Conservation (phyloP, 208 protist genomes). For the Acanthamoeba pearcei region DNA sequence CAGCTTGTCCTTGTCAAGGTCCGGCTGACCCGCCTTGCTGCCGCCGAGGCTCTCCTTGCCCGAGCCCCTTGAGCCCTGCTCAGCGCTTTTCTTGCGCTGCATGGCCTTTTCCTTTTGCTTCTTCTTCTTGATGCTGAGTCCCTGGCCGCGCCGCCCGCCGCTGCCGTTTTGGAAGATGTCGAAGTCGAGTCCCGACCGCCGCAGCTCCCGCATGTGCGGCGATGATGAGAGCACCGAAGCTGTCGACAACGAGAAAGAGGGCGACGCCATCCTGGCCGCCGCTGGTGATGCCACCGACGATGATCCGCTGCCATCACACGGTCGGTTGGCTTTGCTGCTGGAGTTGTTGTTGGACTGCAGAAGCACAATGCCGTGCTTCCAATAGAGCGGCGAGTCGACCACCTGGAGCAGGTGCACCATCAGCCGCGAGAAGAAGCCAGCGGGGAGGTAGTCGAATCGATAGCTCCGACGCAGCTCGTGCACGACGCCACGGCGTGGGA, state of each 20-base stretch:
- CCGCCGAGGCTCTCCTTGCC: background rate
- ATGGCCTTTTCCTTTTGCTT: too few relatives aligned
- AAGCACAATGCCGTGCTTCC: slow-evolving; percentile 63
- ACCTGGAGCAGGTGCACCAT: slow-evolving; percentile 70
- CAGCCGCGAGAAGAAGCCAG: slow-evolving; percentile 54
- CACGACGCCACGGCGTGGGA: slow-evolving; percentile 1
- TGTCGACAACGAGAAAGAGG: background rate
- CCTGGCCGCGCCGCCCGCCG: background rate
- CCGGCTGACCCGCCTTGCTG: background rate
- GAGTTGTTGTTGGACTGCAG: slow-evolving; percentile 22
- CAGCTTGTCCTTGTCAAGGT: background rate
- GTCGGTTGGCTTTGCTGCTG: background rate
- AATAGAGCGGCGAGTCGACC: slow-evolving; percentile 46
- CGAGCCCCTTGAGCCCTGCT: background rate
- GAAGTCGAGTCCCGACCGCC: slow-evolving; percentile 36
- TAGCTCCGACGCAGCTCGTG: slow-evolving; percentile 39
- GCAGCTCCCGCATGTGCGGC: background rate
- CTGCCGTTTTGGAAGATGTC: background rate
- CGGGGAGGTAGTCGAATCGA: slow-evolving; percentile 57
- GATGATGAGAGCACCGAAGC: slow-evolving; percentile 4
- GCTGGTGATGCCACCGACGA: background rate
- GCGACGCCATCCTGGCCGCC: background rate
- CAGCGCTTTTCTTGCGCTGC: background rate
- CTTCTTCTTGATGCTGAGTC: background rate
- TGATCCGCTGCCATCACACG: background rate